phyloP scores from a whole-genome alignment of 306 rosid species.

The Acacia confusa region DNA sequence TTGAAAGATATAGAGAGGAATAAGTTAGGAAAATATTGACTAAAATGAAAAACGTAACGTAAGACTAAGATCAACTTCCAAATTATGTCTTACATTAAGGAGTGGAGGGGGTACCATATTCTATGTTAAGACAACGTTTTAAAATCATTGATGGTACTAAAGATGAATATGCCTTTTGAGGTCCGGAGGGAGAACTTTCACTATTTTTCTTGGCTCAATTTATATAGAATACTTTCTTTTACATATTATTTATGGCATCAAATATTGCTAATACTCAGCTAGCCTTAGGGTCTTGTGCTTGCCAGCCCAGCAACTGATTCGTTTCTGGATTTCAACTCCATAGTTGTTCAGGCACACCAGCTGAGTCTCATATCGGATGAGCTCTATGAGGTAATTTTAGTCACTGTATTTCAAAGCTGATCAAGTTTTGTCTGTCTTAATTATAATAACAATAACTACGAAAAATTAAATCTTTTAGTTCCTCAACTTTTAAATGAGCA shows the following conservation, averaged over 20 bases:
- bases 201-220: not conserved
- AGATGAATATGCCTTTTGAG: not conserved
- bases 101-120: not conserved
- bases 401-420: not conserved
- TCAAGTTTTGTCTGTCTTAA: not conserved
- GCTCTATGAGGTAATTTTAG: constrained; percentile 10
- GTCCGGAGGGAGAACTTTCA: not conserved
- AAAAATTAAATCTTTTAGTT: not conserved
- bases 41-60: no score
- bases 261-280: not conserved
- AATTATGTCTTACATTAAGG: no score
- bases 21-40: no score
- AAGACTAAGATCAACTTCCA: no score
- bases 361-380: constrained; percentile 2
- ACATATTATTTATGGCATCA: not conserved
- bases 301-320: not conserved
- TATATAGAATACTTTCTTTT: not conserved
- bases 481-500: no score
- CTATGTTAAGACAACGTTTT: not conserved
- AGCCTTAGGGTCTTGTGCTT: constrained; percentile 1
- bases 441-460: not conserved
- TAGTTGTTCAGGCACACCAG: not conserved
- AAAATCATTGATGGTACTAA: not conserved
- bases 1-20: no score
- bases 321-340: not conserved